Conservation (phyloP, 2,329 filamentous ascomycete species). For the Hypomyces perniciosus region DNA sequence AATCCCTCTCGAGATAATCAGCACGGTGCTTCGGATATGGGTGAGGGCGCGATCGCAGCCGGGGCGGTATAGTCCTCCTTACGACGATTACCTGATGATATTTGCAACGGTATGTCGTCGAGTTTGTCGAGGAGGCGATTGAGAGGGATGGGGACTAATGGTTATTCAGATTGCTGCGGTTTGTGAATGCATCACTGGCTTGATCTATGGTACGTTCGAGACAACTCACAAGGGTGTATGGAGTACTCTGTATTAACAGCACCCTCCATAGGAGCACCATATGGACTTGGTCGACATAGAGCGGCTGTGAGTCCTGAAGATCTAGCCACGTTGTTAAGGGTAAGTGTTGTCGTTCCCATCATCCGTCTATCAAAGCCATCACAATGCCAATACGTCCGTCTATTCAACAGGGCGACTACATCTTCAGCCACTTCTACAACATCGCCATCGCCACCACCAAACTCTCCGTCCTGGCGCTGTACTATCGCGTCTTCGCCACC, state of each 20-base stretch:
- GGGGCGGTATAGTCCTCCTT: background rate
- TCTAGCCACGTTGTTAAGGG: too few species aligned
- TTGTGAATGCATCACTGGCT: constrained; percentile 3
- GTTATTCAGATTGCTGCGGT: constrained; percentile 6
- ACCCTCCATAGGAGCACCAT: constrained; percentile 3
- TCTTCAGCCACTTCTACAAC: constrained; percentile 16
- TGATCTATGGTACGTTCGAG: constrained; percentile 7
- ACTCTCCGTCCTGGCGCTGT: constrained; percentile 13
- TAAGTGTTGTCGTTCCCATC: background rate
- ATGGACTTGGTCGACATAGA: constrained; percentile 13
- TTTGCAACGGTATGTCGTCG: constrained; percentile 11
- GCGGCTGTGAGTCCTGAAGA: constrained; percentile 1
- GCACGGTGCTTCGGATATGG: constrained; percentile 10
- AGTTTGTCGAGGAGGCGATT: background rate
- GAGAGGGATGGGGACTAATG: background rate
- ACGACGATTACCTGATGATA: constrained; percentile 15
- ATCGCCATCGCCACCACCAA: constrained; percentile 13
- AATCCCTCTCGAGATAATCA: constrained; percentile 11
- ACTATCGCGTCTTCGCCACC: constrained; percentile 12
- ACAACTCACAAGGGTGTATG: background rate
- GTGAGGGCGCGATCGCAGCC: background rate
- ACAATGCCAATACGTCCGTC: too few species aligned
- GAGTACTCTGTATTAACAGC: background rate
- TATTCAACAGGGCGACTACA: constrained; percentile 12
- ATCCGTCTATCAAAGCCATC: constrained; percentile 1